Base-by-base conservation (phyloP, 2,329 filamentous ascomycete species). In the Colletotrichum viniferum region DNA sequence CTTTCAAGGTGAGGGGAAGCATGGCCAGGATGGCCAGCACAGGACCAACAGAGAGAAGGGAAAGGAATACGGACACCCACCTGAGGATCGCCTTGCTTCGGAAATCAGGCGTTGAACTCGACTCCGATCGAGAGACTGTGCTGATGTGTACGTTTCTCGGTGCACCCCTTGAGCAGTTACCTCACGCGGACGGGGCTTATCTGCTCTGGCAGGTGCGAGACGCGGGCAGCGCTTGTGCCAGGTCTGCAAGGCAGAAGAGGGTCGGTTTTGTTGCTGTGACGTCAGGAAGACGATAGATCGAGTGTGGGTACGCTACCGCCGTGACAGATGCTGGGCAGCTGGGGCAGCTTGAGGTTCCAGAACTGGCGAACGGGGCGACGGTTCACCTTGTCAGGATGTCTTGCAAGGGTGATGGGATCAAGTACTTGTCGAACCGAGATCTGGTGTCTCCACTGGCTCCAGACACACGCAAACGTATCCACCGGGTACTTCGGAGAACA, bases 1-100 rank as follows among this genome's bases (percentile, higher is more conserved):
- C 43, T 7, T 34, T 61, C 64, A 60, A 61, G 36, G 64, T 38
- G 28, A 74, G 71, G 43, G 28, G 58, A 52, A 69, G 48, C 58
- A 58, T 24, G 63, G 63, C 58, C 26, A 69, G 73, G 63, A 65
- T 55, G 43, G 43, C 69, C 69, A 58, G 64, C 14, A 34, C 32
- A 63, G 32, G 48, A 12, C 67, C 36, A 62, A 52, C 43, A 32
- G 34, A 30, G 26, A n/a, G 43, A 26, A n/a, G 56, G 56, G 64
- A 76, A 73, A 21, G 58, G 66, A 58, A 73, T 58, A 73, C 43
- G 26, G 70, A 63, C 73, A 76, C 69, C 73, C 73, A 76, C 73
- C 73, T 73, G 28, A 55, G 56, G 48, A 76, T 69, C 63, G 70
- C 56, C 73, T 64, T 69, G 34, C 56, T 75, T 64, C 43, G 56